Percentiles rank a stretch among this genome's conserved stretches.
These are phyloP conservation scores for Catharanthus roseus DNA, from an alignment of 257 asterid species.

Conservation along the genomic window DNA sequence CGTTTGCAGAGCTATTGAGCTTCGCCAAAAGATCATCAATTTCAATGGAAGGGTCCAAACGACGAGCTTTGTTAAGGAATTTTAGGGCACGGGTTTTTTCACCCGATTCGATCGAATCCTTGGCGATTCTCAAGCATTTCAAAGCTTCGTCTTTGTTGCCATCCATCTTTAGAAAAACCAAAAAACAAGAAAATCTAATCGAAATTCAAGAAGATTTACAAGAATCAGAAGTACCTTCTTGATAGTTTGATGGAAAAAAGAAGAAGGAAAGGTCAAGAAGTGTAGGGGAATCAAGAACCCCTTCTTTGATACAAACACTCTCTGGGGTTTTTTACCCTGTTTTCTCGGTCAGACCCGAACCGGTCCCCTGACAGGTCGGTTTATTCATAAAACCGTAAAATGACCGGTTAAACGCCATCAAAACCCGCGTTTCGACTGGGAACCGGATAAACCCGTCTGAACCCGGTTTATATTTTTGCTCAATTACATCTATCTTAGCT, in stretches of 20 bases:
- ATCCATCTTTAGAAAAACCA: slow-evolving; percentile 48
- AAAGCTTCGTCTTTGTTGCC: slow-evolving; percentile 98
- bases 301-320: slow-evolving; percentile 1
- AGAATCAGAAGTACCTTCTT: not conserved
- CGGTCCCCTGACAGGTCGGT: too few relatives aligned
- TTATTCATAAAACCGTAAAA: too few relatives aligned
- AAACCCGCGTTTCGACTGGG: too few relatives aligned
- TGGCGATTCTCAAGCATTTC: slow-evolving; percentile 75
- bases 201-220: not conserved
- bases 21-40: slow-evolving; percentile 48
- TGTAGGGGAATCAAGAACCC: not conserved
- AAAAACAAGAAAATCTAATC: not conserved
- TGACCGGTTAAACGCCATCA: too few relatives aligned
- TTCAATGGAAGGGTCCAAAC: slow-evolving; percentile 63
- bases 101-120: slow-evolving; percentile 61
- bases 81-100: slow-evolving; percentile 63
- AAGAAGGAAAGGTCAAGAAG: not conserved
- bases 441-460: too few relatives aligned
- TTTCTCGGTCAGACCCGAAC: too few relatives aligned
- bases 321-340: too few relatives aligned
- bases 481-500: too few relatives aligned
- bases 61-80: slow-evolving; percentile 76
- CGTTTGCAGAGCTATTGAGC: slow-evolving; percentile 37
- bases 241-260: not conserved
- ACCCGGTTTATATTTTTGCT: too few relatives aligned